phyloP scores from a whole-genome alignment of 805 yeast species.

The Ogataea wickerhamii region DNA sequence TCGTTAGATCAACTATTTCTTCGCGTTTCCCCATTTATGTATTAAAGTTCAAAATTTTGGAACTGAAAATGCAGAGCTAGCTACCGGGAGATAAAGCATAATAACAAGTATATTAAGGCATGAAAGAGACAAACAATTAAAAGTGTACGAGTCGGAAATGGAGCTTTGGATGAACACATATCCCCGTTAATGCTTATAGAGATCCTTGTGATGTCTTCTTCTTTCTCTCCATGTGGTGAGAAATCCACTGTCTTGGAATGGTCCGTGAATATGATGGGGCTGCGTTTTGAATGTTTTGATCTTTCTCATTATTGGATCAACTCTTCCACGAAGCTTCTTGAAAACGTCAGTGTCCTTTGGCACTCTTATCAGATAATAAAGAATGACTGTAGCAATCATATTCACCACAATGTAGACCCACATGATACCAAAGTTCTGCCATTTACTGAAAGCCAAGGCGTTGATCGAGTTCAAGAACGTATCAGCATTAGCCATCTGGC shows the following conservation, averaged over 20 bases:
- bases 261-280: background rate
- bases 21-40: too few relatives aligned
- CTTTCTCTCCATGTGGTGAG: constrained; percentile 10
- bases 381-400: constrained; percentile 21
- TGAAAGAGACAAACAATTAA: too few relatives aligned
- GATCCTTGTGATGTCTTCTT: constrained; percentile 5
- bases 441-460: constrained; percentile 45
- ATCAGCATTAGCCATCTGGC: constrained; percentile 55
- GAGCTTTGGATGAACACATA: too few relatives aligned
- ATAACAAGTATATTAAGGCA: too few relatives aligned
- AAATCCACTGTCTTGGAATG: constrained; percentile 9
- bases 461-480: constrained; percentile 33
- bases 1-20: background rate
- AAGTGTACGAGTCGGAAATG: too few relatives aligned
- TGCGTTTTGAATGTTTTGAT: background rate
- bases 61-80: too few relatives aligned
- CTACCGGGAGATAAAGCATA: too few relatives aligned
- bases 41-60: too few relatives aligned
- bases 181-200: constrained; percentile 2
- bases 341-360: constrained; percentile 41
- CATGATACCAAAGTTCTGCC: constrained; percentile 56
- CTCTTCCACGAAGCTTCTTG: constrained; percentile 4
- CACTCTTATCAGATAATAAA: constrained; percentile 59
- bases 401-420: constrained; percentile 43
- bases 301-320: background rate